phyloP scores from a whole-genome alignment of 2,329 filamentous ascomycete genomes.

The Calonectria crousiana region DNA sequence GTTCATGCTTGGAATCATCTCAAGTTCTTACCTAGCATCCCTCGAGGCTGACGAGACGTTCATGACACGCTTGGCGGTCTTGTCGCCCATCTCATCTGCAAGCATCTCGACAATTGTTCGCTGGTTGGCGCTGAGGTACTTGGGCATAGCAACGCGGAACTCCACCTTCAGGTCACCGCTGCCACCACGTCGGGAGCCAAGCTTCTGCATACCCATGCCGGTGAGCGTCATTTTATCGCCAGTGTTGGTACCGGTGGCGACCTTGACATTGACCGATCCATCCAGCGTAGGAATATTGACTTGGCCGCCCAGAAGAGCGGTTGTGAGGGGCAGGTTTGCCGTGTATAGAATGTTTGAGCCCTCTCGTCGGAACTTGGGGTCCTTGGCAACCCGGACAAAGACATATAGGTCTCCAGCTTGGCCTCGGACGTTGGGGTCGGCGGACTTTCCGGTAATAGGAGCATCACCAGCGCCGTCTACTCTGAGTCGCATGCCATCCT shows the following conservation, averaged over 20 bases:
- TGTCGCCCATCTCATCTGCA: conserved; percentile 95
- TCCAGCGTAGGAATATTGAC: conserved; percentile 91
- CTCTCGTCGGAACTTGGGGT: conserved; percentile 87
- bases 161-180: conserved; percentile 91
- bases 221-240: conserved; percentile 90
- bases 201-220: conserved; percentile 94
- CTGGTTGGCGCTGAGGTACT: conserved; percentile 92
- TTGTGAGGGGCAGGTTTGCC: conserved; percentile 90
- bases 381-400: conserved; percentile 87
- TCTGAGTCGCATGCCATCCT: conserved; percentile 93
- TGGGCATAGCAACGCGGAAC: conserved; percentile 95
- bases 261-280: conserved; percentile 89
- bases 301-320: conserved; percentile 91
- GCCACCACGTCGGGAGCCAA: conserved; percentile 74
- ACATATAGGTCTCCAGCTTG: conserved; percentile 91
- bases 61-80: conserved; percentile 92
- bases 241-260: conserved; percentile 90
- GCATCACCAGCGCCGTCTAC: conserved; percentile 90
- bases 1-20: neutral
- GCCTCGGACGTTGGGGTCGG: conserved; percentile 72
- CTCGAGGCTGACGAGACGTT: conserved; percentile 67
- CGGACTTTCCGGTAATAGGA: conserved; percentile 78
- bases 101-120: conserved; percentile 94
- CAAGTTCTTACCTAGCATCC: conserved; percentile 48
- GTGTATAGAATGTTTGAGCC: conserved; percentile 95